Percentiles rank a stretch among this genome's conserved stretches.
Conservation (phyloP, 169 alveolate species). For the Hepatocystis sp. region DNA sequence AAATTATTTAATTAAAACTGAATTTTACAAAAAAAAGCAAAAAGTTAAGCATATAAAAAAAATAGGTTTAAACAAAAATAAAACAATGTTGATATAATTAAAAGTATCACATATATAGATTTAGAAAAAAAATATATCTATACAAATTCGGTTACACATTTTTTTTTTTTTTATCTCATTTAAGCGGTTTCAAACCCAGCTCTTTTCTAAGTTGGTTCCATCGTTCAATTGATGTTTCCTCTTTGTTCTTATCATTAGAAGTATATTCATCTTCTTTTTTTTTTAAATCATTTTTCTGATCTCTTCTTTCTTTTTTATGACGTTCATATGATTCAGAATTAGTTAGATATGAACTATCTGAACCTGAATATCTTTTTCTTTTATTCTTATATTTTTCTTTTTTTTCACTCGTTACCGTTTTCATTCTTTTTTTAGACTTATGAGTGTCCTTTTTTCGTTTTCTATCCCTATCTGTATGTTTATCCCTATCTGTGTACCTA, state of each 20-base stretch:
- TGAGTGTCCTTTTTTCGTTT: not conserved
- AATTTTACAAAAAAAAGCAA: not conserved
- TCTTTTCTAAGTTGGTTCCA: conserved; percentile 84
- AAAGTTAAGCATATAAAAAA: not conserved
- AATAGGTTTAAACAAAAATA: not conserved
- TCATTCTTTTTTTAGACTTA: not conserved
- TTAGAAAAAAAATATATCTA: not conserved
- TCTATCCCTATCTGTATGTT: conserved; percentile 4
- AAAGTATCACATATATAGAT: conserved; percentile 4
- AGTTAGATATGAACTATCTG: not conserved
- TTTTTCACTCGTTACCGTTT: not conserved
- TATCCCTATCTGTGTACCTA: not conserved
- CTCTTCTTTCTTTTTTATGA: not conserved
- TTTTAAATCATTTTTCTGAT: conserved; percentile 3
- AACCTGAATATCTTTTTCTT: conserved; percentile 17
- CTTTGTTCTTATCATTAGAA: conserved; percentile 41
- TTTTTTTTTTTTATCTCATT: conserved; percentile 4
- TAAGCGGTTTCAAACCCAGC: conserved; percentile 88
- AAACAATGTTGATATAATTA: not conserved
- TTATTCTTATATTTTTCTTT: conserved; percentile 4
- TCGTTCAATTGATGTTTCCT: conserved; percentile 82
- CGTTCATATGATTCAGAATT: not conserved
- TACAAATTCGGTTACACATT: not conserved
- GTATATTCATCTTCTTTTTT: conserved; percentile 1
- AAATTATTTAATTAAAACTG: no score